Conservation (phyloP, 257 asterid species). For the Thymus quinquecostatus region DNA sequence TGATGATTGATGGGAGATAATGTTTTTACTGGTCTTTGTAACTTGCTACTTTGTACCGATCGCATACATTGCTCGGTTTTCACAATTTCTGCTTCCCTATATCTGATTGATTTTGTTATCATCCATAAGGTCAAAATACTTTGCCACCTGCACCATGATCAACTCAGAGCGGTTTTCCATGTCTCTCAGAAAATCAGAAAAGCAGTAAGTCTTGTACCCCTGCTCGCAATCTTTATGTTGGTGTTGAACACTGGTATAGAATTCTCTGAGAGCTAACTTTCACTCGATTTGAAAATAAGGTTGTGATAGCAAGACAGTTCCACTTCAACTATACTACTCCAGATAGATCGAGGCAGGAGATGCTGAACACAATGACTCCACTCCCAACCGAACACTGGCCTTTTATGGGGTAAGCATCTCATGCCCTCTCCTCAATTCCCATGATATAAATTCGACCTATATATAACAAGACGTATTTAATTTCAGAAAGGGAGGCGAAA, state of each 20-base stretch:
- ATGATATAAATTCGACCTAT: not conserved
- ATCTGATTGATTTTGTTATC: slow-evolving; percentile 24
- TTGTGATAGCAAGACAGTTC: slow-evolving; percentile 76
- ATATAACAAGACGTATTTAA: too few species aligned
- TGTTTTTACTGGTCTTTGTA: not conserved
- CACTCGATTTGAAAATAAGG: slow-evolving; percentile 44
- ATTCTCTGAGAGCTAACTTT: slow-evolving; percentile 1
- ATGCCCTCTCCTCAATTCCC: not conserved
- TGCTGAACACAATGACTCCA: slow-evolving; percentile 85
- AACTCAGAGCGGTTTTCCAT: slow-evolving; percentile 87
- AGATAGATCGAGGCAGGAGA: slow-evolving; percentile 84
- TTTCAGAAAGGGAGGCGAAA: slow-evolving; percentile 69
- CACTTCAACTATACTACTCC: slow-evolving; percentile 95
- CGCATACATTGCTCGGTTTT: not conserved
- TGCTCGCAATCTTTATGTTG: not conserved
- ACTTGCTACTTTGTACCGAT: not conserved
- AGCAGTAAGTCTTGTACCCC: slow-evolving; percentile 64
- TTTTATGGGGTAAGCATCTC: slow-evolving; percentile 55
- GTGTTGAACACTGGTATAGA: not conserved
- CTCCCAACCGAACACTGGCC: slow-evolving; percentile 87
- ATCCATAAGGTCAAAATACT: slow-evolving; percentile 71
- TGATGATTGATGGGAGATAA: not conserved
- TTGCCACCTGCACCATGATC: slow-evolving; percentile 96
- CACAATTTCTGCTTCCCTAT: not conserved
- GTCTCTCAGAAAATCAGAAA: slow-evolving; percentile 88